Evolutionary conservation across 2,329 filamentous ascomycete genomes (phyloP).

Genomic region (Colletotrichum destructivum): DNA sequence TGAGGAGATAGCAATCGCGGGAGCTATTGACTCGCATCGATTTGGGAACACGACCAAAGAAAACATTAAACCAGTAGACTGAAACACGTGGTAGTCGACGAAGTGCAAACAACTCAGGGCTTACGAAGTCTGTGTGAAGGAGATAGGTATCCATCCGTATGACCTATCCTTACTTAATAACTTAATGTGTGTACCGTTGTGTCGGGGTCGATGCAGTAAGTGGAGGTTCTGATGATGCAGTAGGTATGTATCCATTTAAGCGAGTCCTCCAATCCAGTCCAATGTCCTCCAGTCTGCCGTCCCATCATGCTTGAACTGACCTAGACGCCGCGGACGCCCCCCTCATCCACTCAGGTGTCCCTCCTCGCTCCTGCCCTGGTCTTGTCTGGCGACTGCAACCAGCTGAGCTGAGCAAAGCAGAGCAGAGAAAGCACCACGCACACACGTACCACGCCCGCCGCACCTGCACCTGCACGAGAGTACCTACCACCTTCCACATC

Average conservation of each 20-base stretch:
- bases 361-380: constrained; percentile 11
- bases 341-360: neutral
- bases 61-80: neutral
- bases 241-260: constrained; percentile 26
- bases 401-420: constrained; percentile 25
- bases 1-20: neutral
- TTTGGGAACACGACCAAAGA: neutral
- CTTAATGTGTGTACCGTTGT: constrained; percentile 1
- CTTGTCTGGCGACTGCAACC: constrained; percentile 26
- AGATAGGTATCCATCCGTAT: neutral
- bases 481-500: constrained; percentile 25
- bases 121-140: neutral
- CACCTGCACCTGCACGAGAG: constrained; percentile 24
- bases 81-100: neutral
- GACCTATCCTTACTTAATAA: no score
- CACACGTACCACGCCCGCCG: constrained; percentile 8
- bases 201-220: constrained; percentile 18
- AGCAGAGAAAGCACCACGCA: constrained; percentile 22
- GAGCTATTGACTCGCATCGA: neutral
- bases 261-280: constrained; percentile 26
- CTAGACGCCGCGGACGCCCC: neutral
- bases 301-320: neutral
- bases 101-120: neutral
- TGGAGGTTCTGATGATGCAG: neutral
- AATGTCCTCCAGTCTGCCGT: constrained; percentile 25